These are phyloP conservation scores for Penicillium decumbens DNA, from an alignment of 2,329 filamentous ascomycete genomes.

Conservation along the genomic window DNA sequence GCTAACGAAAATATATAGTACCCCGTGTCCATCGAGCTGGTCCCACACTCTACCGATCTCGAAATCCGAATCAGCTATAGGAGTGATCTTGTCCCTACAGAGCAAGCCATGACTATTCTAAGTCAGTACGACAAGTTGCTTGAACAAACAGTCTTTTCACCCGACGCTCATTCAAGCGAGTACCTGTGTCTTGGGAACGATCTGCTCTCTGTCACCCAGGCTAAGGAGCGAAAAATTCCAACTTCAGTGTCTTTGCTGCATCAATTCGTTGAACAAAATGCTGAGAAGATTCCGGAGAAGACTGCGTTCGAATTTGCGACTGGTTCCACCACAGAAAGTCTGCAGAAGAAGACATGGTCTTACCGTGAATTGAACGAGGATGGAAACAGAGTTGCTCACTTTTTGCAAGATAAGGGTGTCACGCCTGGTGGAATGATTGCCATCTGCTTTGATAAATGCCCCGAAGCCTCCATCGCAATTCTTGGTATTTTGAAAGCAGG, in stretches of 20 bases:
- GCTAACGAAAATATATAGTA: slow-evolving; percentile 46
- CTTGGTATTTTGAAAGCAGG: slow-evolving; percentile 78
- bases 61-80: slow-evolving; percentile 63
- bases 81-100: slow-evolving; percentile 58
- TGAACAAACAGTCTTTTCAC: slow-evolving; percentile 52
- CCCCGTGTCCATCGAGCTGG: slow-evolving; percentile 72
- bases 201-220: slow-evolving; percentile 61
- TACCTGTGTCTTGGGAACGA: slow-evolving; percentile 28
- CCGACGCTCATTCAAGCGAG: slow-evolving; percentile 40
- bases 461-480: slow-evolving; percentile 77
- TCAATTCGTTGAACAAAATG: slow-evolving; percentile 68
- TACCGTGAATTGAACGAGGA: slow-evolving; percentile 67
- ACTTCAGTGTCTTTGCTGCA: slow-evolving; percentile 63
- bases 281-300: slow-evolving; percentile 52
- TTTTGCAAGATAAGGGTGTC: slow-evolving; percentile 53
- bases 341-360: slow-evolving; percentile 60
- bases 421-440: slow-evolving; percentile 61
- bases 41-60: slow-evolving; percentile 52
- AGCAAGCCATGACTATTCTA: slow-evolving; percentile 65
- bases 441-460: slow-evolving; percentile 78
- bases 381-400: slow-evolving; percentile 66
- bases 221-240: slow-evolving; percentile 54
- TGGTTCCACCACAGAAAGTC: slow-evolving; percentile 46
- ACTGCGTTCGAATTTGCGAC: slow-evolving; percentile 72
- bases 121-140: slow-evolving; percentile 67